Percentiles rank a stretch among this genome's conserved stretches.
These are phyloP conservation scores for Pseudophaeomoniella oleicola DNA, from an alignment of 2,329 filamentous ascomycete genomes.

Conservation along the genomic window DNA sequence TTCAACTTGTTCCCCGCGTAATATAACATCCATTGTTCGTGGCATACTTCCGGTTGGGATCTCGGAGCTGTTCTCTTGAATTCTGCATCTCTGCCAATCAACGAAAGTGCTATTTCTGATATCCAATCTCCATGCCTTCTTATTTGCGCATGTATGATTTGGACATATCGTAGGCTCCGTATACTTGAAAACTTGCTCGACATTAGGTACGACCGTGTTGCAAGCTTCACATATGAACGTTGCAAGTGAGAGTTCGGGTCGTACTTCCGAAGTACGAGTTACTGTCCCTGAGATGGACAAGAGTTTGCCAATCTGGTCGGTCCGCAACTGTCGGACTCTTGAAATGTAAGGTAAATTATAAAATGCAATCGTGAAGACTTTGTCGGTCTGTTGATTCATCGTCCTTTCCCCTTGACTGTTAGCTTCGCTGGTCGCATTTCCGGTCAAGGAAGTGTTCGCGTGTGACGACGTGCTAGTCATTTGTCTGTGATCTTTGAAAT, in stretches of 20 bases:
- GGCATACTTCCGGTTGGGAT: conserved; percentile 99
- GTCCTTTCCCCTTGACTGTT: conserved; percentile 55
- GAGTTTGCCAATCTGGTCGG: conserved; percentile 79
- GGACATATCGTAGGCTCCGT: conserved; percentile 94
- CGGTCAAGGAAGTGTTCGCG: conserved; percentile 48
- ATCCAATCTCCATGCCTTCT: conserved; percentile 88
- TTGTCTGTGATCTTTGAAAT: conserved; percentile 85
- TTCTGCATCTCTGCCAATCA: conserved; percentile 97
- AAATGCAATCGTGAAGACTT: conserved; percentile 83
- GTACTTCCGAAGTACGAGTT: conserved; percentile 90
- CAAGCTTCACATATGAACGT: conserved; percentile 89
- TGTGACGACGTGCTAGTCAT: conserved; percentile 60
- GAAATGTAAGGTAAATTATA: conserved; percentile 86
- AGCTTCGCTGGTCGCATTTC: conserved; percentile 44
- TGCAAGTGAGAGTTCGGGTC: conserved; percentile 79
- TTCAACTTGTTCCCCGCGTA: conserved; percentile 94
- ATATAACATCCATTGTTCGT: conserved; percentile 89
- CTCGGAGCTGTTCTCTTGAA: conserved; percentile 96
- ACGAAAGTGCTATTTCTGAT: conserved; percentile 95
- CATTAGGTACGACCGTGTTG: conserved; percentile 68
- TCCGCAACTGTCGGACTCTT: conserved; percentile 70
- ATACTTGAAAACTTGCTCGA: conserved; percentile 95
- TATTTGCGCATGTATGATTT: conserved; percentile 74
- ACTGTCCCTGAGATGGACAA: conserved; percentile 94
- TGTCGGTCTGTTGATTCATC: conserved; percentile 89